Percentiles rank a stretch among this genome's conserved stretches.
Conservation (phyloP, 495 filamentous ascomycete species). For the Penicillium chermesinum region DNA sequence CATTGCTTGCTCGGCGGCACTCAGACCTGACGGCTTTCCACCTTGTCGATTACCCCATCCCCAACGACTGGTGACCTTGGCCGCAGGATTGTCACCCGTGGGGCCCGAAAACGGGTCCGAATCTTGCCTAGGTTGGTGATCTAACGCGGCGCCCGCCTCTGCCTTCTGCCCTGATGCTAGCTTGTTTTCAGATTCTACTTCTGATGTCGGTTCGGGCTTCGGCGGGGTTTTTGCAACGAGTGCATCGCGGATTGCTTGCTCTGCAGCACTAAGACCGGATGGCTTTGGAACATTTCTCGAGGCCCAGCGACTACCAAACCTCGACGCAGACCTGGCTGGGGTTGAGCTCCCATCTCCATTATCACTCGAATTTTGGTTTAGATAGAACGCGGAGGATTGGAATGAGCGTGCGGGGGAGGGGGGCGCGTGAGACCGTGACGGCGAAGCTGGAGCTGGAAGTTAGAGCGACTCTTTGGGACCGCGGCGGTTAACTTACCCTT, state of each 20-base stretch:
- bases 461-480: not conserved
- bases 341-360: conserved; percentile 7
- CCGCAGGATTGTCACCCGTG: not conserved
- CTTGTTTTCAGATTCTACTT: not conserved
- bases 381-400: conserved; percentile 21
- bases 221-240: conserved; percentile 19
- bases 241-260: conserved; percentile 30
- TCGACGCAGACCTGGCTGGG: conserved; percentile 10
- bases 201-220: not conserved
- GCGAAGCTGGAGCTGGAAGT: conserved; percentile 15
- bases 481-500: conserved; percentile 24
- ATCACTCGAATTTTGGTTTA: conserved; percentile 18
- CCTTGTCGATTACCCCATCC: conserved; percentile 10
- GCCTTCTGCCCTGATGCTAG: not conserved
- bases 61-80: conserved; percentile 19
- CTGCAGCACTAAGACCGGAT: conserved; percentile 28
- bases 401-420: conserved; percentile 25
- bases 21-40: conserved; percentile 20
- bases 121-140: not conserved
- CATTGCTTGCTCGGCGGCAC: conserved; percentile 28
- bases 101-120: not conserved
- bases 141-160: not conserved
- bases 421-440: conserved; percentile 25
- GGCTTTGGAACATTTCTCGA: conserved; percentile 17
- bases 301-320: conserved; percentile 26